A percentile compares a stretch with the other conserved stretches of the same genome.
phyloP scores from a whole-genome alignment of 2,329 filamentous ascomycete genomes.

The Trichophyton rubrum region DNA sequence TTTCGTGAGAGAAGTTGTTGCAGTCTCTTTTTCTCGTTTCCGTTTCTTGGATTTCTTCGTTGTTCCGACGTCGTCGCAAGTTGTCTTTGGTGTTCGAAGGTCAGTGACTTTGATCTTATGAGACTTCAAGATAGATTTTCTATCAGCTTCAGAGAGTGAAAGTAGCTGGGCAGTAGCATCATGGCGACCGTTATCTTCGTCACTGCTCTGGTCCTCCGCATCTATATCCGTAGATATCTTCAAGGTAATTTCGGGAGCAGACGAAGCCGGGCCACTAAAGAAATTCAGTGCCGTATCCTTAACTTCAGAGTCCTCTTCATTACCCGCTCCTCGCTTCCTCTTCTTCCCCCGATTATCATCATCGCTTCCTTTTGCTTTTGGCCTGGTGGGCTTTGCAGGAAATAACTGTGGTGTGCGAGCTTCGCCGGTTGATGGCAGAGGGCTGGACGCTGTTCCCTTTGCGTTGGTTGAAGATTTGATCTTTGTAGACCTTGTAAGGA shows the following conservation, averaged over 20 bases:
- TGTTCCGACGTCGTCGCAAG: conserved; percentile 26
- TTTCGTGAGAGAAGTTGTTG: conserved; percentile 28
- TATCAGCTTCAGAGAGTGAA: conserved; percentile 54
- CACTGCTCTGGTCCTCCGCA: conserved; percentile 3
- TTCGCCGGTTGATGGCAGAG: conserved; percentile 31
- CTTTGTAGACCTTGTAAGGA: conserved; percentile 35
- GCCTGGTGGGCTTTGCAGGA: conserved; percentile 17
- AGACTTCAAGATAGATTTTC: conserved; percentile 59
- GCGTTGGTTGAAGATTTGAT: conserved; percentile 24
- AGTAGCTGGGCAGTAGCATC: not conserved
- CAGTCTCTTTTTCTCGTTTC: conserved; percentile 34
- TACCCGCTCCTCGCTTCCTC: conserved; percentile 25
- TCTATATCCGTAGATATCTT: conserved; percentile 13
- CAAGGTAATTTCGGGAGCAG: not conserved
- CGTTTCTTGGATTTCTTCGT: conserved; percentile 45
- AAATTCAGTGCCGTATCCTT: not conserved
- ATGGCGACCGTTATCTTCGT: not conserved
- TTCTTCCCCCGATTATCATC: conserved; percentile 22
- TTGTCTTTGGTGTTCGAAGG: conserved; percentile 36
- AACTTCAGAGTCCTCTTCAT: conserved; percentile 11
- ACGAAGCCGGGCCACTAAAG: not conserved
- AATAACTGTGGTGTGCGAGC: conserved; percentile 29
- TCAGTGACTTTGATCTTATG: conserved; percentile 78
- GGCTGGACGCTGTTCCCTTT: conserved; percentile 17
- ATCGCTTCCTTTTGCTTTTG: conserved; percentile 15